A percentile compares a stretch with the other conserved stretches of the same genome.
phyloP scores from a whole-genome alignment of 2,329 filamentous ascomycete species.

The Beauveria australis region DNA sequence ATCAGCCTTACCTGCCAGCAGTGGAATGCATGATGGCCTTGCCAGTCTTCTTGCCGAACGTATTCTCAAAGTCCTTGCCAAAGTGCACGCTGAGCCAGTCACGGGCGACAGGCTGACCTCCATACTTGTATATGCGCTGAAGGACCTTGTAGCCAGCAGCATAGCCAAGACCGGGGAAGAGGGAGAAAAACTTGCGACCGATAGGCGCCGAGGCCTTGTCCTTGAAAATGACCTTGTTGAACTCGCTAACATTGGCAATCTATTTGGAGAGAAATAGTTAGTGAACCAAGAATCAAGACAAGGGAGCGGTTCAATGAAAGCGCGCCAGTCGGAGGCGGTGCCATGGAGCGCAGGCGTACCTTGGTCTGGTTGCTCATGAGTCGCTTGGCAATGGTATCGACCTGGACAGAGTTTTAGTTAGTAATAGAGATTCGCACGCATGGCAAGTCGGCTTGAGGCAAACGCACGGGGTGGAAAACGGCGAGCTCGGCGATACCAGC shows the following conservation, averaged over 20 bases:
- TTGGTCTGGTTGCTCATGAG: conserved; percentile 92
- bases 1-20: conserved; percentile 64
- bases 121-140: conserved; percentile 98
- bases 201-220: conserved; percentile 67
- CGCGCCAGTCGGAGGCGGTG: background rate
- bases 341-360: conserved; percentile 45
- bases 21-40: conserved; percentile 98
- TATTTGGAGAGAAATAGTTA: conserved; percentile 16
- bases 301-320: background rate
- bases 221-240: conserved; percentile 92
- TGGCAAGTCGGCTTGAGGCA: background rate
- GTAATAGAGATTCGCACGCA: conserved; percentile 1
- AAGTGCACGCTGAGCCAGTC: conserved; percentile 80
- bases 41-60: conserved; percentile 93
- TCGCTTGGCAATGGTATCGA: conserved; percentile 97
- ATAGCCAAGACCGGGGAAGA: conserved; percentile 95
- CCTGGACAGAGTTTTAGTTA: conserved; percentile 37
- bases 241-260: conserved; percentile 39
- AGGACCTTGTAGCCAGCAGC: conserved; percentile 96
- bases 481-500: conserved; percentile 89
- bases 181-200: conserved; percentile 77
- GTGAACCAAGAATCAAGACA: background rate
- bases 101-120: conserved; percentile 88
- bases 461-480: conserved; percentile 76
- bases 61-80: conserved; percentile 71